A percentile compares a stretch with the other conserved stretches of the same genome.
phyloP scores from a whole-genome alignment of 768 basidiomycete species.

The Asterophora lycoperdoides region DNA sequence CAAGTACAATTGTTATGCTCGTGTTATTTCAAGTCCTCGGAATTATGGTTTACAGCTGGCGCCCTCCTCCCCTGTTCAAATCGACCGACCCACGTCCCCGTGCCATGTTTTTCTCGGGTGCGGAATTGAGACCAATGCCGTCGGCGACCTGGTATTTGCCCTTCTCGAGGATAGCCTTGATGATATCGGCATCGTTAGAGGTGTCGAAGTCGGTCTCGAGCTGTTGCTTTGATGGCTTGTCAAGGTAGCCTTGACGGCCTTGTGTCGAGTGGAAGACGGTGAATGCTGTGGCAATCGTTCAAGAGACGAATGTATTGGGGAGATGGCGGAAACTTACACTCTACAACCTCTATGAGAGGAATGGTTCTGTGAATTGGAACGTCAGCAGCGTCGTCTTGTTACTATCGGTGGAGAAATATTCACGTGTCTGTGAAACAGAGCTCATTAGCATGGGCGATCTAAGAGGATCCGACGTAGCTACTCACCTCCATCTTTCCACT shows the following conservation, averaged over 20 bases:
- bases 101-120: slow-evolving; percentile 19
- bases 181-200: slow-evolving; percentile 59
- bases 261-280: slow-evolving; percentile 65
- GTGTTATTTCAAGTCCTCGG: no score
- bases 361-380: slow-evolving; percentile 46
- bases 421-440: slow-evolving; percentile 57
- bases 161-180: slow-evolving; percentile 54
- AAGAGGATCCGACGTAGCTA: slow-evolving; percentile 8
- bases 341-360: slow-evolving; percentile 73
- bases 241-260: slow-evolving; percentile 74
- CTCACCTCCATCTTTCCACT: slow-evolving; percentile 78
- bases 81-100: slow-evolving; percentile 18
- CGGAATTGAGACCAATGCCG: slow-evolving; percentile 27
- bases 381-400: not conserved
- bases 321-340: slow-evolving; percentile 47
- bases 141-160: slow-evolving; percentile 58
- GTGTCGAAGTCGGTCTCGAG: slow-evolving; percentile 71
- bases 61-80: not conserved
- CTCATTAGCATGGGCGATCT: slow-evolving; percentile 17
- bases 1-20: slow-evolving; percentile 5
- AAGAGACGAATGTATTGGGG: not conserved
- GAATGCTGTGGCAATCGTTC: slow-evolving; percentile 47
- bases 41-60: no score
- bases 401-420: slow-evolving; percentile 20
- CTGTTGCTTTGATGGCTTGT: slow-evolving; percentile 76